A percentile compares a stretch with the other conserved stretches of the same genome.
phyloP scores from a whole-genome alignment of 1,139 yeast genomes.

The Yamadazyma dushanensis region DNA sequence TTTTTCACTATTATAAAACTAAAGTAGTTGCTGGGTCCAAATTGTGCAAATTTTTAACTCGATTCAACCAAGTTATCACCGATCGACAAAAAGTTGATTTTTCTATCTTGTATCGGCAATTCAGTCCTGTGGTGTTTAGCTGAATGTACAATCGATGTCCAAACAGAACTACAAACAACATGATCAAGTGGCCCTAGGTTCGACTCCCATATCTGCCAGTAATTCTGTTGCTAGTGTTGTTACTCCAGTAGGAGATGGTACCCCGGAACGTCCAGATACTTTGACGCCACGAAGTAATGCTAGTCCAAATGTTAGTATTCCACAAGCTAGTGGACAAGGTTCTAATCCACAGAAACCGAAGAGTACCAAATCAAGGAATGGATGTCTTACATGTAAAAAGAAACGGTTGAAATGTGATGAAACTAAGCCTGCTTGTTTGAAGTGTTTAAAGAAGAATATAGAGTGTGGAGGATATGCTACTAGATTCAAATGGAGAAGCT shows the following conservation, averaged over 20 bases:
- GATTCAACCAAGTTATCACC: background rate
- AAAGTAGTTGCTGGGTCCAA: background rate
- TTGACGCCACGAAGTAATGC: background rate
- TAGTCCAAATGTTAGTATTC: background rate
- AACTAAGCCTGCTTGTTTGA: conserved; percentile 38
- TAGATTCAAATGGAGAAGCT: conserved; percentile 63
- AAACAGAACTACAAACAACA: background rate
- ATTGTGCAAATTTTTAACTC: conserved; percentile 1
- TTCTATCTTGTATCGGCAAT: background rate
- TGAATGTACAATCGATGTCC: background rate
- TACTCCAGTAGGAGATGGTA: background rate
- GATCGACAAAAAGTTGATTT: too few relatives aligned
- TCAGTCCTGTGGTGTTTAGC: background rate
- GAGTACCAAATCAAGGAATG: conserved; percentile 24
- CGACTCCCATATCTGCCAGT: background rate
- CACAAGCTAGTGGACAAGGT: background rate
- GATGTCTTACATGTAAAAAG: conserved; percentile 34
- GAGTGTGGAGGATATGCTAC: conserved; percentile 57
- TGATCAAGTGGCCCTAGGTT: background rate
- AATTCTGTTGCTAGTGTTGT: background rate
- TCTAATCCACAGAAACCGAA: conserved; percentile 9
- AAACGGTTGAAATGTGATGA: conserved; percentile 47
- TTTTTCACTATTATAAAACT: background rate
- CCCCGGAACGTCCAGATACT: background rate
- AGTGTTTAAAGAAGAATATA: conserved; percentile 31